Conservation (phyloP, 2,329 filamentous ascomycete genomes). For the Penicillium sp. region DNA sequence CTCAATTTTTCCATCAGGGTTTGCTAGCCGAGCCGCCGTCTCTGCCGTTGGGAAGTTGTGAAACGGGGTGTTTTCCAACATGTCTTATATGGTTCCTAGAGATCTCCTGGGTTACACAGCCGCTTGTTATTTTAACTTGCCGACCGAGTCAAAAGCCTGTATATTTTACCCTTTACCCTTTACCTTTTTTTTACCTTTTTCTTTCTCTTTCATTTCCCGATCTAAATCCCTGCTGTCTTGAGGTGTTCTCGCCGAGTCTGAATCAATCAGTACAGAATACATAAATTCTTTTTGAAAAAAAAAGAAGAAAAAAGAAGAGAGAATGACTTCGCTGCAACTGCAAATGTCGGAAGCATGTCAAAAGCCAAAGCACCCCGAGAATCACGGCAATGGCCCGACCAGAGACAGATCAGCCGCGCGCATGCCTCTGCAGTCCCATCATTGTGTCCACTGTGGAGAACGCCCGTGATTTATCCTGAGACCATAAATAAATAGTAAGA, state of each 20-base stretch:
- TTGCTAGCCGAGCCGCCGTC: conserved; percentile 25
- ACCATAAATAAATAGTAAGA: conserved; percentile 3
- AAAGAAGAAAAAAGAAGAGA: background rate
- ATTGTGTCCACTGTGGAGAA: conserved; percentile 18
- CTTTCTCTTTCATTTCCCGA: background rate
- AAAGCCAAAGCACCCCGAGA: conserved; percentile 2
- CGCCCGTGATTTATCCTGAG: conserved; percentile 9
- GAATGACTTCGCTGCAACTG: background rate
- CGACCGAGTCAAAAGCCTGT: conserved; percentile 2
- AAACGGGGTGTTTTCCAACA: conserved; percentile 11
- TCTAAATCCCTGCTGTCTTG: background rate
- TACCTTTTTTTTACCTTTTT: background rate
- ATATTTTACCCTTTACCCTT: background rate
- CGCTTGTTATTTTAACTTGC: conserved; percentile 12
- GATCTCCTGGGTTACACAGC: conserved; percentile 17
- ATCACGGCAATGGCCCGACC: conserved; percentile 5
- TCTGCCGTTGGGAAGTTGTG: conserved; percentile 18
- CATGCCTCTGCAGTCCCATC: conserved; percentile 15
- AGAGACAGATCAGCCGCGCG: conserved; percentile 23
- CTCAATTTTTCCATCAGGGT: conserved; percentile 11
- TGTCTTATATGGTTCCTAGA: conserved; percentile 1
- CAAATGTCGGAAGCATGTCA: conserved; percentile 3
- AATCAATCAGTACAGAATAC: background rate
- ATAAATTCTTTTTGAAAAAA: no score
- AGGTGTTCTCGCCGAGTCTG: background rate